A percentile compares a stretch with the other conserved stretches of the same genome.
phyloP scores from a whole-genome alignment of 2,329 filamentous ascomycete species.

The Neofusicoccum sp. region DNA sequence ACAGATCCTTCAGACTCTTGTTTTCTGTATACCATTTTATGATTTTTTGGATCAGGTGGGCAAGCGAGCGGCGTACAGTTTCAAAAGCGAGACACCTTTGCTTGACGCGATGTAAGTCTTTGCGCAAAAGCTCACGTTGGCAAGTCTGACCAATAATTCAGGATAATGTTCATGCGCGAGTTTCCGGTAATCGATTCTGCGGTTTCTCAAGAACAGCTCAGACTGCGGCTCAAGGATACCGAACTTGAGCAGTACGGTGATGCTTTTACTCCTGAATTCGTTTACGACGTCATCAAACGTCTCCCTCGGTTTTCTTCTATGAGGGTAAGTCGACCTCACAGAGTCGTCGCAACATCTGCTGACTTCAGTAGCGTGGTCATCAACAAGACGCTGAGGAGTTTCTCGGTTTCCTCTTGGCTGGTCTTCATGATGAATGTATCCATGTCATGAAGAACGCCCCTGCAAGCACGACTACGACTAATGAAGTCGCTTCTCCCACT shows the following conservation, averaged over 20 bases:
- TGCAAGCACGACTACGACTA: conserved; percentile 30
- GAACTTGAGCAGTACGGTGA: conserved; percentile 90
- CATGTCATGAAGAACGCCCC: conserved; percentile 63
- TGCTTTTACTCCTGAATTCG: conserved; percentile 87
- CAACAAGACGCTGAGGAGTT: conserved; percentile 99
- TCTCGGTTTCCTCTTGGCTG: conserved; percentile 85
- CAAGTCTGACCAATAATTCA: conserved; percentile 35
- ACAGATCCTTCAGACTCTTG: conserved; percentile 89
- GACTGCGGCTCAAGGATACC: conserved; percentile 70
- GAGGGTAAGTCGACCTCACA: conserved; percentile 60
- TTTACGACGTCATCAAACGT: conserved; percentile 87
- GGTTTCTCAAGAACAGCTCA: conserved; percentile 69
- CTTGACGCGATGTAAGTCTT: conserved; percentile 82
- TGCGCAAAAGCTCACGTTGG: background rate
- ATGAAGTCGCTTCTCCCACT: conserved; percentile 41
- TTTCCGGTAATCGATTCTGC: conserved; percentile 85
- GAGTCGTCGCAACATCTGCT: conserved; percentile 22
- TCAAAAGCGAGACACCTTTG: conserved; percentile 92
- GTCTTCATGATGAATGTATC: conserved; percentile 88
- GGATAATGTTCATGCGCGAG: conserved; percentile 94
- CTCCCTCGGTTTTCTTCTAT: conserved; percentile 88
- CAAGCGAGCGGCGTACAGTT: conserved; percentile 80
- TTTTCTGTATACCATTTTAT: conserved; percentile 93
- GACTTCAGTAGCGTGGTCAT: conserved; percentile 68
- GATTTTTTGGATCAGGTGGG: conserved; percentile 86